Evolutionary conservation across 129 eudicot species (phyloP).

Genomic region (Dittrichia graveolens): DNA sequence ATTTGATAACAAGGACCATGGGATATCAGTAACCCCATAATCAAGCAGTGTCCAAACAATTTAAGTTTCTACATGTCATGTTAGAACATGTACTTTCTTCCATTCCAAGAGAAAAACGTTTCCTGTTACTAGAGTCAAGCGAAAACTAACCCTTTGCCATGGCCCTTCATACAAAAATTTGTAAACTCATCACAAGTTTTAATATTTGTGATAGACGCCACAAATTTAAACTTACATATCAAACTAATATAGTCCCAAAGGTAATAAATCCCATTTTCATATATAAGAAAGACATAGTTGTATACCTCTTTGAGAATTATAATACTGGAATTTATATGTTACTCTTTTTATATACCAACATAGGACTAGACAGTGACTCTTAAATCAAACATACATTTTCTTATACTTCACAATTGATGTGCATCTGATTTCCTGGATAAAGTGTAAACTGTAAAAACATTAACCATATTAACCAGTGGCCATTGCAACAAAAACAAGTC

Average conservation of each 20-base stretch:
- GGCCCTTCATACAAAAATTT: neutral
- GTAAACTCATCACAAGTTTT: slow-evolving; percentile 7
- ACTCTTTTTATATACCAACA: neutral
- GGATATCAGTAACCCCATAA: neutral
- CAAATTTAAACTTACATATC: neutral
- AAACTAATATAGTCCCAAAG: neutral
- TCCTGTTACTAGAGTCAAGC: too few relatives aligned
- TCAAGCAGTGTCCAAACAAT: neutral
- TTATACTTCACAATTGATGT: slow-evolving; percentile 14
- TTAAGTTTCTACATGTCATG: neutral
- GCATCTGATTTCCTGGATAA: neutral
- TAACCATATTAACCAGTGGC: slow-evolving; percentile 16
- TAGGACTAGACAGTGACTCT: slow-evolving; percentile 1
- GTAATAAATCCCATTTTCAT: neutral
- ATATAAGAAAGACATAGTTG: neutral
- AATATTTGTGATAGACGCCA: neutral
- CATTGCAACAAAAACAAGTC: neutral
- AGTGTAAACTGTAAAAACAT: neutral
- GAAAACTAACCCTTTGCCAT: neutral
- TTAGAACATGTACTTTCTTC: neutral
- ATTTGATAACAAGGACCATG: neutral
- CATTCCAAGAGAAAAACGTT: too few relatives aligned
- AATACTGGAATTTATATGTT: neutral
- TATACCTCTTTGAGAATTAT: neutral
- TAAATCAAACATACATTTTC: neutral